Conservation (phyloP, 257 asterid species). For the Solanum gracilifrons region DNA sequence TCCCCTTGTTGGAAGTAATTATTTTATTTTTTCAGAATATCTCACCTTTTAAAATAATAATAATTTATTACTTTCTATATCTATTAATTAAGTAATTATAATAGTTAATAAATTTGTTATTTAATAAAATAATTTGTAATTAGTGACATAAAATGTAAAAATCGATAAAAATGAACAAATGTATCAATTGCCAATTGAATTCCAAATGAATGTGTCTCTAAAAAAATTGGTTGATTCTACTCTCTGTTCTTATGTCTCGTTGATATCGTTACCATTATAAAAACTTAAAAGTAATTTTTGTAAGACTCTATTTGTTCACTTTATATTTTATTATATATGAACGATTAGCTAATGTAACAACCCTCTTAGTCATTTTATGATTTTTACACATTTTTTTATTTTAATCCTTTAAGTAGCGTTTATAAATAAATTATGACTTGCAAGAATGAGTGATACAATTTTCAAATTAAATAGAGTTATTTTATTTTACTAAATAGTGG, state of each 20-base stretch:
- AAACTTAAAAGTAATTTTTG: too few relatives aligned
- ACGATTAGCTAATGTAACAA: too few relatives aligned
- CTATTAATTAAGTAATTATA: neutral
- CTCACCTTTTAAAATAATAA: neutral
- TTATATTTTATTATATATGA: neutral
- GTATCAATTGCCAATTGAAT: neutral
- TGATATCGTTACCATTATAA: neutral
- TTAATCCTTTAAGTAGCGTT: too few relatives aligned
- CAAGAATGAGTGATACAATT: too few relatives aligned
- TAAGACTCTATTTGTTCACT: neutral
- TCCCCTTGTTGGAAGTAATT: neutral
- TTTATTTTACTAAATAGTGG: too few relatives aligned
- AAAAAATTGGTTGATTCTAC: neutral
- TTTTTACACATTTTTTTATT: too few relatives aligned
- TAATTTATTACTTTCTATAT: neutral
- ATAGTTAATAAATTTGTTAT: too few relatives aligned
- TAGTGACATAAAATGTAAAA: neutral
- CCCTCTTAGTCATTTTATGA: neutral
- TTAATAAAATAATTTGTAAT: too few relatives aligned
- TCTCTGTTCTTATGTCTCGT: neutral
- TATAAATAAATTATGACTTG: neutral
- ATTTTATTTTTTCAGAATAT: neutral
- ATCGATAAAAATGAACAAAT: too few relatives aligned
- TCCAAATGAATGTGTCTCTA: neutral
- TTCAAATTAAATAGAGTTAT: too few relatives aligned